phyloP scores from a whole-genome alignment of 495 filamentous ascomycete species.

The Aspergillus nidulans region DNA sequence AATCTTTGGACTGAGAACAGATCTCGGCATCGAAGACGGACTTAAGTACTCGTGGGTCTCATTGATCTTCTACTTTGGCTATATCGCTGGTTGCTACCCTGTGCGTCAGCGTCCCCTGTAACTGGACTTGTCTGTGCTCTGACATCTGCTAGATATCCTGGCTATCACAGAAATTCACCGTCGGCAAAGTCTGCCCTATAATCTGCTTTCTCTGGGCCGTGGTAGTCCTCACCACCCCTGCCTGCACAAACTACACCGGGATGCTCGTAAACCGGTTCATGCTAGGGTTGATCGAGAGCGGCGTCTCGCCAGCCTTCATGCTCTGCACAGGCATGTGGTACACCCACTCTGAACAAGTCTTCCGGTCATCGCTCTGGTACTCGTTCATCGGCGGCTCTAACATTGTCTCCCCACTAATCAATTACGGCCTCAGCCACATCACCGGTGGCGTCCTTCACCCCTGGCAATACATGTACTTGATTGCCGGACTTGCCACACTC shows the following conservation, averaged over 20 bases:
- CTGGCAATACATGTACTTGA: slow-evolving; percentile 8
- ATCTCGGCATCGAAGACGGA: slow-evolving; percentile 5
- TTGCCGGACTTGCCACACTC: not conserved
- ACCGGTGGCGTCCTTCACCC: not conserved
- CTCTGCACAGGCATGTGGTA: slow-evolving; percentile 14
- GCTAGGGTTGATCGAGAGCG: slow-evolving; percentile 6
- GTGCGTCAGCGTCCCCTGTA: not conserved
- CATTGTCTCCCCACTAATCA: slow-evolving; percentile 11
- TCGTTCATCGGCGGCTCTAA: slow-evolving; percentile 13
- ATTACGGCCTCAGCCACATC: slow-evolving; percentile 4
- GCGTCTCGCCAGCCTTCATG: slow-evolving; percentile 13
- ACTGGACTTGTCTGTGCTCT: too few species aligned
- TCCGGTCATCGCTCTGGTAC: slow-evolving; percentile 11
- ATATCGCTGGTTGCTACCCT: slow-evolving; percentile 10
- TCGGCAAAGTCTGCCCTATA: slow-evolving; percentile 8
- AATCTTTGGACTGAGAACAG: slow-evolving; percentile 10
- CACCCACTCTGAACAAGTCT: slow-evolving; percentile 12
- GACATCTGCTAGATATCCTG: slow-evolving; percentile 7
- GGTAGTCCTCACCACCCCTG: slow-evolving; percentile 7
- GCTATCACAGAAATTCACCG: slow-evolving; percentile 9
- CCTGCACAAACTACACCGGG: slow-evolving; percentile 8
- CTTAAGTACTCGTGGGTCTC: slow-evolving; percentile 10
- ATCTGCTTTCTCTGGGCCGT: slow-evolving; percentile 13
- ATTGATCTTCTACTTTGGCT: slow-evolving; percentile 14
- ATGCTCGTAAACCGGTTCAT: slow-evolving; percentile 15